These are phyloP conservation scores for Exophiala lecanii-corni DNA, from an alignment of 2,329 filamentous ascomycete species.

Conservation along the genomic window DNA sequence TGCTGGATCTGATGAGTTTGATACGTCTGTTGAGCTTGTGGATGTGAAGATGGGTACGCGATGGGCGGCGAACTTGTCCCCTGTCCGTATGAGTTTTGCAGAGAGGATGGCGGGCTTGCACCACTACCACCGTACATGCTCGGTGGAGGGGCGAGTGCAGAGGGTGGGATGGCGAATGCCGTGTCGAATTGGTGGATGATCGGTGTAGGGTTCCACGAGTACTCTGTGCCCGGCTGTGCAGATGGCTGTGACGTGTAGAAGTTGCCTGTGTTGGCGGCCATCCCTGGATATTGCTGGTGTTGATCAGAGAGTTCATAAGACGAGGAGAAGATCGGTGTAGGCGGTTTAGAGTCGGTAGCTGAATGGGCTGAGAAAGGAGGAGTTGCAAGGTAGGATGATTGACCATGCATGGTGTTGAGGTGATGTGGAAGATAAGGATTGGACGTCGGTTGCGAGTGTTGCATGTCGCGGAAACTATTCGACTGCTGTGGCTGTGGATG, in stretches of 20 bases:
- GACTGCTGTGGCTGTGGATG: constrained; percentile 40
- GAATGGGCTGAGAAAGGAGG: constrained; percentile 71
- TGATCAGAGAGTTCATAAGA: constrained; percentile 11
- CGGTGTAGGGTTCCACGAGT: constrained; percentile 77
- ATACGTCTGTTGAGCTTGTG: constrained; percentile 5
- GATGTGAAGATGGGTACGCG: not conserved
- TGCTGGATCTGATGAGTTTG: constrained; percentile 16
- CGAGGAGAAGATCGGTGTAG: constrained; percentile 47
- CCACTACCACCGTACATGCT: constrained; percentile 21
- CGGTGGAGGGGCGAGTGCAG: constrained; percentile 26
- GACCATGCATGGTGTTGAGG: constrained; percentile 15
- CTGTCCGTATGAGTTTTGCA: constrained; percentile 31
- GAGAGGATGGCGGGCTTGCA: constrained; percentile 29
- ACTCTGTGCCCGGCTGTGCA: constrained; percentile 26
- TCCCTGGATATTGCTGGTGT: constrained; percentile 10
- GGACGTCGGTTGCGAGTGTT: constrained; percentile 10
- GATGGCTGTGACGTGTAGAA: constrained; percentile 40
- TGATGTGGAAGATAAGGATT: constrained; percentile 15
- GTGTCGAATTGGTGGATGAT: constrained; percentile 89
- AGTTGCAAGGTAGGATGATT: constrained; percentile 41
- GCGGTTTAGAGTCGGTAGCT: constrained; percentile 66
- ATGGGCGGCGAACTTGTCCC: constrained; percentile 14
- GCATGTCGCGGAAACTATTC: constrained; percentile 26
- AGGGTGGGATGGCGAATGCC: constrained; percentile 73
- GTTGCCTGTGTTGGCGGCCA: constrained; percentile 36